Base-by-base conservation (phyloP, 768 basidiomycete genomes). In the Lactifluus rugatus region DNA sequence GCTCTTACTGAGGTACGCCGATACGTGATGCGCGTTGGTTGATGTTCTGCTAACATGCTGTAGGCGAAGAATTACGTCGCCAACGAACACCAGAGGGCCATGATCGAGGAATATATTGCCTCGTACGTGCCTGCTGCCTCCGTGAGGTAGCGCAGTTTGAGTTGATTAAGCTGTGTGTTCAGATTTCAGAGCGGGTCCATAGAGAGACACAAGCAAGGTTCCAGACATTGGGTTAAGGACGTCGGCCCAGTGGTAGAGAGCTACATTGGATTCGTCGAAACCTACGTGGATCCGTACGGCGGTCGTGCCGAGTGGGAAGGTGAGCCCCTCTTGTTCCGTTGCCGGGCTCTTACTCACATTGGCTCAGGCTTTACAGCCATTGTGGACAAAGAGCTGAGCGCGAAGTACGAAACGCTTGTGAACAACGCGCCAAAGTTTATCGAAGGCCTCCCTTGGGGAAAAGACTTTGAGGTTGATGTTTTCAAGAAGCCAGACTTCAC, bases 221-320 rank as follows among this genome's bases (percentile, higher is more conserved):
- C 88, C 0, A 79, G 72, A 28, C 75, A 82, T 60, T 94, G 91
- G 91, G 91, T 94, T 25, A 84, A 86, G 70, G 91, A 94, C 67
- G 72, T 89, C 21, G 87, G 89, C 0, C 91, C 91, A 4, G 85
- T 88, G 34, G 91, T 94, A 17, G 91, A 93, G 70, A 87, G 82
- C 31, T 92, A 93, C 69, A 83, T 93, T 56, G 90, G 90, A 23
- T 90, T 89, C 69, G 78, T 90, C 41, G 88, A 90, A 75, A 90
- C 85, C 1, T 71, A 71, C 26, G 85, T 92, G 17, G 92, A 93
- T 67, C 92, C 92, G 7, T 92, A 89, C 58, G 92, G 91, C 36
- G 85, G 81, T n/a, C 82, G 92, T 51, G 92, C 92, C 0, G 92
- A 93, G 69, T 93, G 91, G 91, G 90, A 93, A 80, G 90, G 89